Base-by-base conservation (phyloP, 23 red algal species). In the Gracilaria gracilis region DNA sequence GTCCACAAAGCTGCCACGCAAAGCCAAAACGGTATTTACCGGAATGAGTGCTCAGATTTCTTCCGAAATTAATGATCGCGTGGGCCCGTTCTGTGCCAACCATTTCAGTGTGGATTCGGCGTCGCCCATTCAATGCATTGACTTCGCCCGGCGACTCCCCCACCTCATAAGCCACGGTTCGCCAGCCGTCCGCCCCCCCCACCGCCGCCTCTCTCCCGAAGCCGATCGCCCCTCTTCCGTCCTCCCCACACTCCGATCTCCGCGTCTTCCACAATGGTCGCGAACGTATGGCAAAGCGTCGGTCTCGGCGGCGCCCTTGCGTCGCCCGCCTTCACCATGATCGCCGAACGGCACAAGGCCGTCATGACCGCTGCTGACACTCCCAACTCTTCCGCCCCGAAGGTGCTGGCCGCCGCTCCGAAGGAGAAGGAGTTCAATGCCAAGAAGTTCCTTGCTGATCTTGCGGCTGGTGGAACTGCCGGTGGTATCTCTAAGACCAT, bases 401-500 rank as follows among this genome's bases (percentile, higher is more conserved):
- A 59, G 36, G 86, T 95, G 37, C 32, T 95, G 12, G 94, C 94
- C 7, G 86, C 87, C 50, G 87, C 94, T 28, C 87, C 94, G 44
- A 82, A 87, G 91, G 96, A 94, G 92, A 77, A 98, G 72, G 78
- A 80, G 69, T 91, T 92, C 82, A 95, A 95, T 59, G 67, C 88
- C 21, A 88, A 69, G 37, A 95, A 94, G 58, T 99, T 99, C 85
- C 49, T 96, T 64, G 93, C 89, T 53, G 97, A 99, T 94, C 88
- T 99, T 25, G 97, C 97, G 48, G 97, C 97, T 20, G 97, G 97
- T 70, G 97, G 97, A 37, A 93, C 93, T 40, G 97, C 97, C 19
- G 97, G 97, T 0, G 97, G 93, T 55, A 96, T 99, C 65, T 94
- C 88, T 36, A 99, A 99, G 91, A 99, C 97, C 58, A 77, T 95